phyloP scores from a whole-genome alignment of 495 filamentous ascomycete genomes.

The Pseudomonodictys pantanalensis region DNA sequence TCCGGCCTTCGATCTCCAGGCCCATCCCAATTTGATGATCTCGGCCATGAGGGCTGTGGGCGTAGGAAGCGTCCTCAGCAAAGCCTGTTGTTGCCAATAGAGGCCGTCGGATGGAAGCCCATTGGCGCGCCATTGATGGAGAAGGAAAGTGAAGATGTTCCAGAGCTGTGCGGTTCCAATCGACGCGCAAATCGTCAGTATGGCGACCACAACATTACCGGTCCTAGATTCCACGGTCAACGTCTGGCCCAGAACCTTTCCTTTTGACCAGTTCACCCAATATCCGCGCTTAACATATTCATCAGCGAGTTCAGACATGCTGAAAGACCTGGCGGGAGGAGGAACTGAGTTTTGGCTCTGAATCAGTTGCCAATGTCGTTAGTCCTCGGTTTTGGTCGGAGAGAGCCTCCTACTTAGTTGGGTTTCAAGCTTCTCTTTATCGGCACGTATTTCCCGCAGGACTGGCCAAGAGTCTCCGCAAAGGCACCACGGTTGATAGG shows the following conservation, averaged over 20 bases:
- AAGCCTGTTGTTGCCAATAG: slow-evolving; percentile 9
- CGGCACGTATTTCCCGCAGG: no score
- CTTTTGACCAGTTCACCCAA: not conserved
- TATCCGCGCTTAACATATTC: slow-evolving; percentile 1
- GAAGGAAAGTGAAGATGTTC: slow-evolving; percentile 2
- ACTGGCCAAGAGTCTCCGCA: no score
- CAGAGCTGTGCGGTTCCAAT: slow-evolving; percentile 1
- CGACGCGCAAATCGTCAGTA: not conserved
- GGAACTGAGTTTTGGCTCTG: no score
- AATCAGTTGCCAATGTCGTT: no score
- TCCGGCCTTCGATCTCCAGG: not conserved
- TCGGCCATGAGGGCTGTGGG: slow-evolving; percentile 1
- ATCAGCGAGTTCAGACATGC: slow-evolving; percentile 1
- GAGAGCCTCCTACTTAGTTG: no score
- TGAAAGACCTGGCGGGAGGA: no score
- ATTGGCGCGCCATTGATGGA: slow-evolving; percentile 3
- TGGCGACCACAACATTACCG: not conserved
- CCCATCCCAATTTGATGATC: not conserved
- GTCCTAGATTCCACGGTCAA: not conserved
- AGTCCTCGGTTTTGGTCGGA: no score
- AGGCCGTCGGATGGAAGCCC: not conserved
- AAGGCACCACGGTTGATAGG: no score
- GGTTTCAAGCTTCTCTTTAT: no score
- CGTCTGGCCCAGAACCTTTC: not conserved
- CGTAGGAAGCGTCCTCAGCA: slow-evolving; percentile 5